Conservation (phyloP, 2,329 filamentous ascomycete genomes). For the Plectosphaerella plurivora region DNA sequence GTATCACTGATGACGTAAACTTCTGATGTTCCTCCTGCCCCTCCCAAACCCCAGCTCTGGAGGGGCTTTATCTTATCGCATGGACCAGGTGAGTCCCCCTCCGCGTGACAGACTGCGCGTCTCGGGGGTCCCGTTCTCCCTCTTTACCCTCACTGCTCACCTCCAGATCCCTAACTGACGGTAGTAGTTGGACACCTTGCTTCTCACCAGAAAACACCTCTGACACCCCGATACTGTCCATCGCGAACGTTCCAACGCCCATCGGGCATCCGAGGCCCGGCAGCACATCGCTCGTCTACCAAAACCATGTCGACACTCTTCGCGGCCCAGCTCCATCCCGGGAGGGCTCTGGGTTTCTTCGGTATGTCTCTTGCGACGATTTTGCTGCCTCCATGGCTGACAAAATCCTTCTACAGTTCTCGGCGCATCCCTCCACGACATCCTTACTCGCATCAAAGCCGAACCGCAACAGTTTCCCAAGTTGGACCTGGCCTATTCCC, state of each 20-base stretch:
- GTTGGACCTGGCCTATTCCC: conserved; percentile 78
- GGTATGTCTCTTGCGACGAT: conserved; percentile 18
- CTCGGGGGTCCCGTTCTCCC: neutral
- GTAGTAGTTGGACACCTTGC: no score
- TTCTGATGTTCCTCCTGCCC: neutral
- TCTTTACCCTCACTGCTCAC: neutral
- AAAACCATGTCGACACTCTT: conserved; percentile 40
- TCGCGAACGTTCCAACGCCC: no score
- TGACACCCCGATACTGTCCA: no score
- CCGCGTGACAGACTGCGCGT: neutral
- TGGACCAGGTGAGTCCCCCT: neutral
- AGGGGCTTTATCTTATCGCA: neutral
- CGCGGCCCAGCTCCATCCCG: conserved; percentile 61
- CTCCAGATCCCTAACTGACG: no score
- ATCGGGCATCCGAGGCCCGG: no score
- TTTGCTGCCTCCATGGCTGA: neutral
- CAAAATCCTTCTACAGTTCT: conserved; percentile 52
- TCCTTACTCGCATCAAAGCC: conserved; percentile 81
- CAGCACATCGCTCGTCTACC: neutral
- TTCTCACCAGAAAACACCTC: no score
- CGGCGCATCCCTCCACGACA: conserved; percentile 86
- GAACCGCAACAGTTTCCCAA: conserved; percentile 79
- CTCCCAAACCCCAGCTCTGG: neutral
- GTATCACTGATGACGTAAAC: neutral
- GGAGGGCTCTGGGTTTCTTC: conserved; percentile 61